Conservation (phyloP, 2,329 filamentous ascomycete genomes). For the Macrophomina tecta region DNA sequence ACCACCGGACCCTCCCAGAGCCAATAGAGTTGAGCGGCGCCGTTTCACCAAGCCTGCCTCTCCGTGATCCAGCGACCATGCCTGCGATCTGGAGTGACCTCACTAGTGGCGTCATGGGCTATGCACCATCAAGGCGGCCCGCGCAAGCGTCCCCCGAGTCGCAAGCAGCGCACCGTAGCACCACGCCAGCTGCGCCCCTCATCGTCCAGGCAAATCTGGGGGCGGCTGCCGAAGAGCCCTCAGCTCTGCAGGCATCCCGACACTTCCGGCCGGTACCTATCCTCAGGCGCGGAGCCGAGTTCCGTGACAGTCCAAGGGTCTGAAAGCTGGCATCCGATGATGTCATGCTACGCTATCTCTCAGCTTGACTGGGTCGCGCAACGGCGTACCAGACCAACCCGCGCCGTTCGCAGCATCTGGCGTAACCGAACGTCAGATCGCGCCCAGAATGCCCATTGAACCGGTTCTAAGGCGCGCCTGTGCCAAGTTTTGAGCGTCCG, state of each 20-base stretch:
- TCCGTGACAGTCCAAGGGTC: slow-evolving; percentile 14
- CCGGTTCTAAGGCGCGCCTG: neutral
- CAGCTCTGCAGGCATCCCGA: neutral
- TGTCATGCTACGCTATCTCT: slow-evolving; percentile 21
- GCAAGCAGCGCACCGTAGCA: neutral
- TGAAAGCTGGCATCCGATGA: slow-evolving; percentile 6
- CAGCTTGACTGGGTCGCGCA: neutral
- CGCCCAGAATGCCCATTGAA: neutral
- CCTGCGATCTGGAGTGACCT: slow-evolving; percentile 6
- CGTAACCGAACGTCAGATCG: neutral
- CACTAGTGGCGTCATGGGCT: slow-evolving; percentile 12
- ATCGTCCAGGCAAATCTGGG: neutral
- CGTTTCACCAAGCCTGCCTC: neutral
- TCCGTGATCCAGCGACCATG: neutral
- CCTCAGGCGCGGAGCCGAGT: neutral
- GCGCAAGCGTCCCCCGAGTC: neutral
- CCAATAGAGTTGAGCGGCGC: neutral
- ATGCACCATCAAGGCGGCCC: neutral
- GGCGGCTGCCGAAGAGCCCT: neutral
- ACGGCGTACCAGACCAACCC: neutral
- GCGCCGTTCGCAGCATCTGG: slow-evolving; percentile 14
- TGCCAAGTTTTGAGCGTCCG: slow-evolving; percentile 11
- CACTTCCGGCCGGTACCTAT: neutral
- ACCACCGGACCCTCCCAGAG: neutral
- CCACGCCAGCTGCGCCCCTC: neutral